Conservation (phyloP, 2,329 filamentous ascomycete species). For the Diaporthe eres region DNA sequence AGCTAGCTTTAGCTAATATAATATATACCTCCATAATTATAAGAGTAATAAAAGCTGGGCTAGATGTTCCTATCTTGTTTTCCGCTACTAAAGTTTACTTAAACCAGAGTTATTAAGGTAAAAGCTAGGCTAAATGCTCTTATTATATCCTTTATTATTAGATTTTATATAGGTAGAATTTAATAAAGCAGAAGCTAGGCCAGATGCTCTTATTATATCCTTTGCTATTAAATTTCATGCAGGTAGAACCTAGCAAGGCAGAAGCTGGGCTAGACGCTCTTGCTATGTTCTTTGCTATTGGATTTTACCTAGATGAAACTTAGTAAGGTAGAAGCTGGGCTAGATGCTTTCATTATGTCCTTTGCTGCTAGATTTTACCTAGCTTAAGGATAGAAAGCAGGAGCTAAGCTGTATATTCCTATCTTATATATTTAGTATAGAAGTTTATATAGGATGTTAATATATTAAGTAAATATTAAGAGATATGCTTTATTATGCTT, state of each 20-base stretch:
- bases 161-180: background rate
- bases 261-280: too few relatives aligned
- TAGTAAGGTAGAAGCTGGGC: background rate
- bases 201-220: background rate
- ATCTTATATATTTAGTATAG: background rate
- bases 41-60: too few relatives aligned
- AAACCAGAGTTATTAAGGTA: background rate
- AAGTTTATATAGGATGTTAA: background rate
- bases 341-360: background rate
- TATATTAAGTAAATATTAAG: too few relatives aligned
- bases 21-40: too few relatives aligned
- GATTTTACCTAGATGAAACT: background rate
- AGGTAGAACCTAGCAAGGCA: too few relatives aligned
- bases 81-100: background rate
- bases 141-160: background rate
- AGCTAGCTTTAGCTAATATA: background rate
- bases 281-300: too few relatives aligned
- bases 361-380: too few relatives aligned
- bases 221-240: background rate
- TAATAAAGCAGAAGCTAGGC: background rate
- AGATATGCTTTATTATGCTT: too few relatives aligned
- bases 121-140: background rate
- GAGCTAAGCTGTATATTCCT: too few relatives aligned
- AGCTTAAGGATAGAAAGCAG: too few relatives aligned
- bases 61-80: too few relatives aligned